Conservation (phyloP, 2,329 filamentous ascomycete species). For the Bipolaris bicolor region DNA sequence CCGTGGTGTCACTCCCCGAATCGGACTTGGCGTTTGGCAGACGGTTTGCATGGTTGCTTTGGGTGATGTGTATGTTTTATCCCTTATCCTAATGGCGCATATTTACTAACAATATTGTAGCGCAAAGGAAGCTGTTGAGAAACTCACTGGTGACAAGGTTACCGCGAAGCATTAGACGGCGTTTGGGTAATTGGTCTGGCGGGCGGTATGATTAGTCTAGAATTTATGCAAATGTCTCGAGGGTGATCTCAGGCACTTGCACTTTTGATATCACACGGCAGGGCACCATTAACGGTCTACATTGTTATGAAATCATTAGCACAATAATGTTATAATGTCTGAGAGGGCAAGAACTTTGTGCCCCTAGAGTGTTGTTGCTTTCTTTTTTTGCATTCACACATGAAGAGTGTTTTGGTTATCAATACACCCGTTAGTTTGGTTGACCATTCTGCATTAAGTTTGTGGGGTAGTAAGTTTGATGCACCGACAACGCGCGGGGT, state of each 20-base stretch:
- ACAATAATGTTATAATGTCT: constrained; percentile 18
- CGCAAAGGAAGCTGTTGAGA: constrained; percentile 70
- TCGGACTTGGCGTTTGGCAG: constrained; percentile 97
- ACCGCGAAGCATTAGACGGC: constrained; percentile 67
- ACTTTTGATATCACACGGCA: neutral
- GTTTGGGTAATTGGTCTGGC: constrained; percentile 22
- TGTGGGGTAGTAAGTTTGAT: neutral
- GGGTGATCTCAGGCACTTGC: constrained; percentile 3
- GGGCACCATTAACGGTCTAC: neutral
- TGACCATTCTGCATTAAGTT: neutral
- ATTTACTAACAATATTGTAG: constrained; percentile 49
- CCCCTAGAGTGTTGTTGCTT: neutral
- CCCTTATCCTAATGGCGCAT: neutral
- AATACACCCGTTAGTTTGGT: neutral
- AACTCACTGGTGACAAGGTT: constrained; percentile 67
- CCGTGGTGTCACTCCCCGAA: constrained; percentile 90
- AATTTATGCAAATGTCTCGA: constrained; percentile 9
- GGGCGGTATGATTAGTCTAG: constrained; percentile 6
- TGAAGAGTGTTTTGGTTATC: neutral
- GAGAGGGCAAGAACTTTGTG: constrained; percentile 1
- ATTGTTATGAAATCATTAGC: constrained; percentile 2
- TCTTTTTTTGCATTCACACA: neutral
- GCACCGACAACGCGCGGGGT: neutral
- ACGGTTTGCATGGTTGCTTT: constrained; percentile 99
- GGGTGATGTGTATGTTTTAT: constrained; percentile 84